Evolutionary conservation across 2,329 filamentous ascomycete genomes (phyloP).

Genomic region (Cladosporium velox): DNA sequence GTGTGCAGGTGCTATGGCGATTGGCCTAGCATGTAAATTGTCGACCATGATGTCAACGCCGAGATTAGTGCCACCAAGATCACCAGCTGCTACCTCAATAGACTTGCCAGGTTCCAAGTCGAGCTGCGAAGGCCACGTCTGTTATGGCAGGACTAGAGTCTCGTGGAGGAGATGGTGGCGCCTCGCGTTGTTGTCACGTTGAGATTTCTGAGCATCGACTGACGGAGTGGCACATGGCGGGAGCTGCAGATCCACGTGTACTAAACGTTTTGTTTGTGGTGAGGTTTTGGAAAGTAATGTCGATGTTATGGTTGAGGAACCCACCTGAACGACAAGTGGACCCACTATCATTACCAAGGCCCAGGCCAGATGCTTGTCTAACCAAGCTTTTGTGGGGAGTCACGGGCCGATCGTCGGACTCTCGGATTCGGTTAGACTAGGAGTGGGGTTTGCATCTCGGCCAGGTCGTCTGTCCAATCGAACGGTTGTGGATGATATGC

Average conservation of each 20-base stretch:
- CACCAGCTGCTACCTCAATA: background rate
- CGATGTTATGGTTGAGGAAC: background rate
- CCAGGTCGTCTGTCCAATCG: no score
- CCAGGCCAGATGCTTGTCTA: background rate
- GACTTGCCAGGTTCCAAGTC: background rate
- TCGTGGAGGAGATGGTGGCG: background rate
- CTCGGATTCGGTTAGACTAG: background rate
- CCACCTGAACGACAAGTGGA: background rate
- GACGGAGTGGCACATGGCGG: background rate
- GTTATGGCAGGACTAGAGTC: background rate
- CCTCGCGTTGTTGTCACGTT: background rate
- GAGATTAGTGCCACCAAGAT: background rate
- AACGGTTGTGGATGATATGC: no score
- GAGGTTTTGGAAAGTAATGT: background rate
- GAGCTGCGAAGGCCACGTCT: background rate
- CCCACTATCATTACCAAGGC: background rate
- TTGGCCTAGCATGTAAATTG: background rate
- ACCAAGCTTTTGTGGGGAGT: background rate
- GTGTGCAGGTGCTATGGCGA: constrained; percentile 9
- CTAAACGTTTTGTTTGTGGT: background rate
- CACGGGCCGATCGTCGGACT: background rate
- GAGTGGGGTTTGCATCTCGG: background rate
- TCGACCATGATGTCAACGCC: background rate
- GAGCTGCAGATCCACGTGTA: background rate
- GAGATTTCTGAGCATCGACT: background rate